Conservation (phyloP, 2,329 filamentous ascomycete species). For the Claviceps sp. region DNA sequence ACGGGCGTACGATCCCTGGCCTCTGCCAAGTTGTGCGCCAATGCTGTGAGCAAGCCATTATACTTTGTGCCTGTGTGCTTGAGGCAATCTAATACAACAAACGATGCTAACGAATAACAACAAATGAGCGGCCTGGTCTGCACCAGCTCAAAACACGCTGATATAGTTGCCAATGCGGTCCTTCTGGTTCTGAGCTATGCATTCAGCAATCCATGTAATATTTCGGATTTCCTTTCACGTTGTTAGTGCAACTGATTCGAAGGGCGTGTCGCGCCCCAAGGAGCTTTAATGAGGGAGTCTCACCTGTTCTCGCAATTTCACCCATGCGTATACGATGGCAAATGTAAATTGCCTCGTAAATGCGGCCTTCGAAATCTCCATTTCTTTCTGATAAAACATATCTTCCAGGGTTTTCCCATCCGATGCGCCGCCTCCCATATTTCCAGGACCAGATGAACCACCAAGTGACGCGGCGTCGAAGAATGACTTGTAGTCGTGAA, state of each 20-base stretch:
- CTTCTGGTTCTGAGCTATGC: slow-evolving; percentile 99
- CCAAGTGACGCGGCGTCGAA: slow-evolving; percentile 82
- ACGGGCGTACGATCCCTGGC: slow-evolving; percentile 6
- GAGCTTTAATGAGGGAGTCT: slow-evolving; percentile 16
- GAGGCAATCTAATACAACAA: slow-evolving; percentile 29
- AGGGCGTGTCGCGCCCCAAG: background rate
- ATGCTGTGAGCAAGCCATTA: slow-evolving; percentile 9
- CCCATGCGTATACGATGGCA: slow-evolving; percentile 93
- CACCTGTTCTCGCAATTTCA: slow-evolving; percentile 94
- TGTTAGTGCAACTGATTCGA: slow-evolving; percentile 17
- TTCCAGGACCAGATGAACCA: slow-evolving; percentile 59
- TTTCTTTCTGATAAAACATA: slow-evolving; percentile 98
- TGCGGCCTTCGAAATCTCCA: slow-evolving; percentile 91
- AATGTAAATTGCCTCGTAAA: slow-evolving; percentile 96
- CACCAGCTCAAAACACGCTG: slow-evolving; percentile 64
- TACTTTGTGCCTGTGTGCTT: slow-evolving; percentile 24
- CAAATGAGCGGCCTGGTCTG: background rate
- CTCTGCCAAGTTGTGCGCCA: slow-evolving; percentile 19
- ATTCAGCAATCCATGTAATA: slow-evolving; percentile 98
- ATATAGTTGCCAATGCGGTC: slow-evolving; percentile 98
- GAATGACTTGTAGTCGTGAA: slow-evolving; percentile 87
- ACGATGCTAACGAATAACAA: slow-evolving; percentile 13
- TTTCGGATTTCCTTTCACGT: slow-evolving; percentile 80
- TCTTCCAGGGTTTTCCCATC: slow-evolving; percentile 90
- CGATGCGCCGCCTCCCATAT: slow-evolving; percentile 66